Conservation (phyloP, 352 stramenopile genomes). For the Paralagenidium karlingii region DNA sequence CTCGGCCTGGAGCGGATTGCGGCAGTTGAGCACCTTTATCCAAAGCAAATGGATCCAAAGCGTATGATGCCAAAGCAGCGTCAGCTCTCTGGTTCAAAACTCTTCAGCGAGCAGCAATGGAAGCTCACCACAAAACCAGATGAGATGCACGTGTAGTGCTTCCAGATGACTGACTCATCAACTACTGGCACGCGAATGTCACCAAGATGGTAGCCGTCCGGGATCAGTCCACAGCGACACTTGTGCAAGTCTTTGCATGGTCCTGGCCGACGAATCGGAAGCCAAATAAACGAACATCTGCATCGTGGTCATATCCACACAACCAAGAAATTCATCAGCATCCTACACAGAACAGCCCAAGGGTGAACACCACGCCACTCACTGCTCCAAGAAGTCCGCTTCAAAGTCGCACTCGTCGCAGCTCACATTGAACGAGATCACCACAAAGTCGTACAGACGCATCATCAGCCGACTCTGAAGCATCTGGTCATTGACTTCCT, state of each 20-base stretch:
- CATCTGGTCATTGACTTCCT: conserved; percentile 15
- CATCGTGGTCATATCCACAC: no score
- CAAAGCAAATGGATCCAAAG: no score
- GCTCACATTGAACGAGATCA: conserved; percentile 43
- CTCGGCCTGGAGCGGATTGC: no score
- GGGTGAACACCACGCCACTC: conserved; percentile 2
- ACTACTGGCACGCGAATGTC: conserved; percentile 53
- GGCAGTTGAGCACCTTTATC: no score
- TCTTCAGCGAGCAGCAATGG: background rate
- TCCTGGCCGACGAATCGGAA: conserved; percentile 41
- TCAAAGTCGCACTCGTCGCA: conserved; percentile 64
- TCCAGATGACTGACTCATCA: conserved; percentile 64
- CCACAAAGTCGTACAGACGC: conserved; percentile 53
- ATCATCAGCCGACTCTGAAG: conserved; percentile 17
- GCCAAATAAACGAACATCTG: conserved; percentile 45
- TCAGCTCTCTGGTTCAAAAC: background rate
- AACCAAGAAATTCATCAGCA: background rate
- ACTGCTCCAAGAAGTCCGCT: conserved; percentile 58
- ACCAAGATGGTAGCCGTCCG: conserved; percentile 56
- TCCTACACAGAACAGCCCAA: background rate
- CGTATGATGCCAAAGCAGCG: background rate
- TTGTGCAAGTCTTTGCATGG: conserved; percentile 31
- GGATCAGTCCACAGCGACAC: conserved; percentile 57
- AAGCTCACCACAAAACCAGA: conserved; percentile 71
- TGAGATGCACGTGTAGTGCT: conserved; percentile 48